Evolutionary conservation across 306 rosid species (phyloP).

Genomic region (Lathyrus aphaca): DNA sequence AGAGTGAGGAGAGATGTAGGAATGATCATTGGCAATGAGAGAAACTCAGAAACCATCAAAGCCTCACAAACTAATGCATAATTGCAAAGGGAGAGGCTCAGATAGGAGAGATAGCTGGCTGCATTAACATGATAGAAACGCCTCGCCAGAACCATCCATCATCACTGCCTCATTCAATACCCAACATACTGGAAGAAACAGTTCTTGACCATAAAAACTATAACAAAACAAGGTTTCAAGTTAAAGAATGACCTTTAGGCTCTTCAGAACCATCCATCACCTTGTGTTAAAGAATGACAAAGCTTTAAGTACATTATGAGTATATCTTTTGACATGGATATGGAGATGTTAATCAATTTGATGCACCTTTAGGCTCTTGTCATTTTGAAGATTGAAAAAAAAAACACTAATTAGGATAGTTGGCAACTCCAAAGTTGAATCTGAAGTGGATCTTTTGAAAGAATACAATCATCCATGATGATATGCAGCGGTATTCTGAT

Average conservation of each 20-base stretch:
- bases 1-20: neutral
- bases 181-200: neutral
- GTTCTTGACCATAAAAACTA: neutral
- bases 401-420: conserved; percentile 2
- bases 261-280: too few species aligned
- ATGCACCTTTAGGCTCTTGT: conserved; percentile 70
- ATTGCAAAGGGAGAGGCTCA: conserved; percentile 20
- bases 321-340: conserved; percentile 15
- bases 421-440: conserved; percentile 67
- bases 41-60: conserved; percentile 6
- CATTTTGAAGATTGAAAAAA: conserved; percentile 46
- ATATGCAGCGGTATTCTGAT: neutral
- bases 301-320: neutral
- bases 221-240: neutral
- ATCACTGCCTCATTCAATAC: conserved; percentile 7
- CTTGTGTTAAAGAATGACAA: neutral
- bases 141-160: conserved; percentile 1
- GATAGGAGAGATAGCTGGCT: conserved; percentile 2
- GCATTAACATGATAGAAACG: conserved; percentile 8
- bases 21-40: conserved; percentile 19
- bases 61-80: conserved; percentile 1
- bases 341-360: neutral
- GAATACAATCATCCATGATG: conserved; percentile 39
- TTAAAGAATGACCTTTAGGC: conserved; percentile 3
- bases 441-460: conserved; percentile 80